Base-by-base conservation (phyloP, 768 basidiomycete genomes). In the Panaeolus papilionaceus region DNA sequence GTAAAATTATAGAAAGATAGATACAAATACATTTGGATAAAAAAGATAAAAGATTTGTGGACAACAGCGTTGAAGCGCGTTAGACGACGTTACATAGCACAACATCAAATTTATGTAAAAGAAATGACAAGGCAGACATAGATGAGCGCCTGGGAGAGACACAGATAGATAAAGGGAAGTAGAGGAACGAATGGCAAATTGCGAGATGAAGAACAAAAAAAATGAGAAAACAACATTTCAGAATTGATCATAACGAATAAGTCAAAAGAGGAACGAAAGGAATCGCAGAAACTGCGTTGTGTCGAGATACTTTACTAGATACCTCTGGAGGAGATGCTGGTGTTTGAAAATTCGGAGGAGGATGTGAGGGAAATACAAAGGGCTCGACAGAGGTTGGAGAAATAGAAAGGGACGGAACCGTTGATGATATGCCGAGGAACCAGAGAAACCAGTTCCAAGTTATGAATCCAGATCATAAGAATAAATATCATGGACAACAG, bases 1-100 rank as follows among this genome's bases (percentile, higher is more conserved):
- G 62, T 64, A 64, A 63, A 28, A 63, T 63, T 42, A 66, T 37
- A 64, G 12, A 42, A 58, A 61, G 28, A 65, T 64, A 54, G 54
- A 58, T 58, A 58, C 54, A 58, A 58, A 58, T 58, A 58, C 54
- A 58, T 28, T 58, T 58, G 54, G 54, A 58, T 58, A 37, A 58
- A 58, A 58, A 33, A 33, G n/a, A 7, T 14, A 10, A 33, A 58
- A 33, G 28, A 58, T 33, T 23, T 51, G 47, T 23, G 33, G 47
- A 58, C 12, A 58, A 58, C 54, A 44, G 44, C 44, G n/a, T 49
- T 38, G 64, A 64, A 20, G 33, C 33, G 26, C 44, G 44, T 38
- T 64, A 45, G 49, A 64, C 42, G 39, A 47, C 39, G 63, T 45
- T 45, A 45, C 23, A 38, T 20, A 64, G 33, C 64, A 64, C 44